Percentiles rank a stretch among this genome's conserved stretches.
Evolutionary conservation across 345 rosid species (phyloP).

Genomic region (Citrus reticulata): DNA sequence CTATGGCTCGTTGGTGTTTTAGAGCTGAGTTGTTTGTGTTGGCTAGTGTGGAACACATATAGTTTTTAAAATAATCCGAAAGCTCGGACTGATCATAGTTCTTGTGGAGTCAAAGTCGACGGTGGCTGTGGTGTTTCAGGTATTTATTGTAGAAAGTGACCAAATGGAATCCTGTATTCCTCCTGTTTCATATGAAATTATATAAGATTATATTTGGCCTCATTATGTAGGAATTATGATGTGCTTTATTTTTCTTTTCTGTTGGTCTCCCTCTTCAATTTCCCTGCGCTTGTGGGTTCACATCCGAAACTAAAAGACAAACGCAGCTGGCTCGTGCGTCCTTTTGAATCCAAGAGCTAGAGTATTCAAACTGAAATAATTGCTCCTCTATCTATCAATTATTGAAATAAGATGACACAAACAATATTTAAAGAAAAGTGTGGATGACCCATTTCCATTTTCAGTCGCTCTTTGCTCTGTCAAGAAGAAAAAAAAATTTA

Average conservation of each 20-base stretch:
- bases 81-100: background rate
- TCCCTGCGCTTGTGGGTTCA: background rate
- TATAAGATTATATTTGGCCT: background rate
- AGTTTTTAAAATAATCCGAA: constrained; percentile 2
- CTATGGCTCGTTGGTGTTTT: background rate
- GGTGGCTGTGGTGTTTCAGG: background rate
- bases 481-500: background rate
- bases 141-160: constrained; percentile 4
- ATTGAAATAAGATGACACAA: background rate
- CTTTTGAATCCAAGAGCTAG: background rate
- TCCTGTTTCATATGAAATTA: background rate
- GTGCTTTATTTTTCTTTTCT: background rate
- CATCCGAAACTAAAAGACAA: background rate
- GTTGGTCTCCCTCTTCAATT: background rate
- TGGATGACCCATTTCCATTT: background rate
- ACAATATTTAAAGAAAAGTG: background rate
- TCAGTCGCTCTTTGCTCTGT: background rate
- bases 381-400: background rate
- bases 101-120: background rate
- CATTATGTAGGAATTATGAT: background rate
- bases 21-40: background rate
- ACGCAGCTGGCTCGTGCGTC: background rate
- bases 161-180: background rate
- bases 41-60: background rate
- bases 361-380: background rate